These are phyloP conservation scores for Pleoardoris graminearum DNA, from an alignment of 2,329 filamentous ascomycete genomes.

Conservation along the genomic window DNA sequence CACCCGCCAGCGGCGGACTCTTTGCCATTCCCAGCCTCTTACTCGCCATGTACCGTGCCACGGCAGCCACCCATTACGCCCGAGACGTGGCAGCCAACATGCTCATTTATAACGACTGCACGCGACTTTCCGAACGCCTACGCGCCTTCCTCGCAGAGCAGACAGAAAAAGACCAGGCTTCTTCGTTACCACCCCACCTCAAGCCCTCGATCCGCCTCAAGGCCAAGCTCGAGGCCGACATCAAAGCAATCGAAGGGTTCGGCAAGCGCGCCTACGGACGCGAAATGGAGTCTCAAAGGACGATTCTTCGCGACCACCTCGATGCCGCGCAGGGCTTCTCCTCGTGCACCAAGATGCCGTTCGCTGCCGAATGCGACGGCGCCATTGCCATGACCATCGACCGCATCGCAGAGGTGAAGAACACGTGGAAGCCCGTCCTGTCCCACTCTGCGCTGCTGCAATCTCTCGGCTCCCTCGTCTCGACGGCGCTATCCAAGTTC, in stretches of 20 bases:
- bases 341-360: constrained; percentile 62
- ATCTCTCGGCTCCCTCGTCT: constrained; percentile 62
- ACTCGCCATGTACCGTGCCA: constrained; percentile 77
- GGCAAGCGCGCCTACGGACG: constrained; percentile 64
- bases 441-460: constrained; percentile 65
- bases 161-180: constrained; percentile 38
- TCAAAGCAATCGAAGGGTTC: constrained; percentile 61
- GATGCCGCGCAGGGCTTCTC: constrained; percentile 66
- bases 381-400: constrained; percentile 62
- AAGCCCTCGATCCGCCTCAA: constrained; percentile 48
- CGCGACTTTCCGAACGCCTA: constrained; percentile 60
- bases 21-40: constrained; percentile 73
- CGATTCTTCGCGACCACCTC: constrained; percentile 64
- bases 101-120: constrained; percentile 67
- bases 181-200: constrained; percentile 33
- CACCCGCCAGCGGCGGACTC: constrained; percentile 68
- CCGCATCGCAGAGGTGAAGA: constrained; percentile 59
- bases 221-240: constrained; percentile 57
- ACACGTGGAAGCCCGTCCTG: constrained; percentile 61
- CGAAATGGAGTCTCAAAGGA: constrained; percentile 67
- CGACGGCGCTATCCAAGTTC: constrained; percentile 61
- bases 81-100: constrained; percentile 62
- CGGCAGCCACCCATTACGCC: constrained; percentile 74
- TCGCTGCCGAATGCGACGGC: constrained; percentile 62
- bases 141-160: constrained; percentile 53